A percentile compares a stretch with the other conserved stretches of the same genome.
Conservation (phyloP, 1,284 basidiomycete species). For the Melampsora larici-populina region DNA sequence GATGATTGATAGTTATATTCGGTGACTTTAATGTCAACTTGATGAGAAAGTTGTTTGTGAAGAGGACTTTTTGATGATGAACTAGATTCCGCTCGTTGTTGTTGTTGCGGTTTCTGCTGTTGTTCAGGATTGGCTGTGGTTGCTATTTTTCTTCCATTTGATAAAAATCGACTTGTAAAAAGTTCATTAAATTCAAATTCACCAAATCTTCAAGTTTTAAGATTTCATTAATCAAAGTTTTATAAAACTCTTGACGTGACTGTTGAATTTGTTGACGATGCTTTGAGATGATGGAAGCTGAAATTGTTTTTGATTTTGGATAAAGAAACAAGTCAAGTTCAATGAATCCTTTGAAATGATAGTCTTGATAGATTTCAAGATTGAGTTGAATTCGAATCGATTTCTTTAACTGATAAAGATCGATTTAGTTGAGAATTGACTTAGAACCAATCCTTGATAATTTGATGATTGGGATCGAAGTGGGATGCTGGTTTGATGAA, state of each 20-base stretch:
- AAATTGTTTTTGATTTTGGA: too few relatives aligned
- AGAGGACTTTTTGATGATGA: too few relatives aligned
- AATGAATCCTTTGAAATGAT: neutral
- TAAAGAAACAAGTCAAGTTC: neutral
- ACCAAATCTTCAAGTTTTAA: neutral
- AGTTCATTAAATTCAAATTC: neutral
- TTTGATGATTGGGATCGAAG: too few relatives aligned
- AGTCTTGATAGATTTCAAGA: neutral
- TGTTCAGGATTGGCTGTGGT: too few relatives aligned
- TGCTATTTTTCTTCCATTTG: too few relatives aligned
- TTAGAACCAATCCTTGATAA: neutral
- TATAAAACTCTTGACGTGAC: neutral
- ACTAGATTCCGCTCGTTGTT: too few relatives aligned
- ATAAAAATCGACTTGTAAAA: neutral
- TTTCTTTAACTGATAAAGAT: neutral
- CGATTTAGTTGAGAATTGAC: neutral
- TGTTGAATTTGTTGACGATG: neutral
- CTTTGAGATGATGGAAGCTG: neutral
- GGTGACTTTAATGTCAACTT: neutral
- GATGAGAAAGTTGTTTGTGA: neutral
- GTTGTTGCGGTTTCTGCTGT: too few relatives aligned
- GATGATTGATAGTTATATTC: neutral
- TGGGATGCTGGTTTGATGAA: too few relatives aligned
- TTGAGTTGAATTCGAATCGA: neutral
- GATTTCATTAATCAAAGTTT: neutral